These are phyloP conservation scores for Xerocomus brunneocitrinus DNA, from an alignment of 768 basidiomycete genomes.

Conservation along the genomic window DNA sequence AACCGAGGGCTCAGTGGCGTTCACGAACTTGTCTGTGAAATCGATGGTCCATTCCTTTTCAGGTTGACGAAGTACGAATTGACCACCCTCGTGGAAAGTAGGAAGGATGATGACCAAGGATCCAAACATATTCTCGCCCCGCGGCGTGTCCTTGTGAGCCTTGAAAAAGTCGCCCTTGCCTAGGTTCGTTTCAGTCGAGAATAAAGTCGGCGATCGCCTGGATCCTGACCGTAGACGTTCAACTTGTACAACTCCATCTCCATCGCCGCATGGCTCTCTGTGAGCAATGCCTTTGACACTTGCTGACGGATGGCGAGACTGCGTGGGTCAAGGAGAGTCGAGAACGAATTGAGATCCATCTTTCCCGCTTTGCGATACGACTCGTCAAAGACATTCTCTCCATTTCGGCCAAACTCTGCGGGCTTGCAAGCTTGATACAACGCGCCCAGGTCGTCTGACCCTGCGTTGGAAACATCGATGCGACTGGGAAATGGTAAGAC, in stretches of 20 bases:
- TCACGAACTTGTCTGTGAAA: conserved; percentile 20
- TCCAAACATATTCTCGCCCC: conserved; percentile 42
- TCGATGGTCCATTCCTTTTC: conserved; percentile 37
- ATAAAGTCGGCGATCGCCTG: too few relatives aligned
- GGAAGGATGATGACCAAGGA: conserved; percentile 28
- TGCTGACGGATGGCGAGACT: conserved; percentile 25
- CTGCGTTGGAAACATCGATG: not conserved
- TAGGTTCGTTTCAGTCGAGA: conserved; percentile 13
- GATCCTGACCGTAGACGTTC: conserved; percentile 43
- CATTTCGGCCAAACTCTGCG: conserved; percentile 37
- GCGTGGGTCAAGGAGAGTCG: conserved; percentile 29
- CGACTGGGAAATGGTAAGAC: not conserved
- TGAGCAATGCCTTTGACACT: conserved; percentile 15
- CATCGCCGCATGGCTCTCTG: conserved; percentile 25
- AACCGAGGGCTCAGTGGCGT: conserved; percentile 7
- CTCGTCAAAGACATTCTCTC: conserved; percentile 40
- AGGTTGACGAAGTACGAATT: conserved; percentile 34
- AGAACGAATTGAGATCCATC: conserved; percentile 36
- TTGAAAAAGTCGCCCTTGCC: conserved; percentile 43
- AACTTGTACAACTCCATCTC: conserved; percentile 40
- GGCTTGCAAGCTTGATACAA: conserved; percentile 36
- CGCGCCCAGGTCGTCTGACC: conserved; percentile 3
- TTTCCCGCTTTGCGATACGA: conserved; percentile 46
- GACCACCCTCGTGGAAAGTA: conserved; percentile 42
- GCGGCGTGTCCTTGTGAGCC: conserved; percentile 46